Evolutionary conservation across 2,329 filamentous ascomycete genomes (phyloP).

Genomic region (Zarea fungicola): DNA sequence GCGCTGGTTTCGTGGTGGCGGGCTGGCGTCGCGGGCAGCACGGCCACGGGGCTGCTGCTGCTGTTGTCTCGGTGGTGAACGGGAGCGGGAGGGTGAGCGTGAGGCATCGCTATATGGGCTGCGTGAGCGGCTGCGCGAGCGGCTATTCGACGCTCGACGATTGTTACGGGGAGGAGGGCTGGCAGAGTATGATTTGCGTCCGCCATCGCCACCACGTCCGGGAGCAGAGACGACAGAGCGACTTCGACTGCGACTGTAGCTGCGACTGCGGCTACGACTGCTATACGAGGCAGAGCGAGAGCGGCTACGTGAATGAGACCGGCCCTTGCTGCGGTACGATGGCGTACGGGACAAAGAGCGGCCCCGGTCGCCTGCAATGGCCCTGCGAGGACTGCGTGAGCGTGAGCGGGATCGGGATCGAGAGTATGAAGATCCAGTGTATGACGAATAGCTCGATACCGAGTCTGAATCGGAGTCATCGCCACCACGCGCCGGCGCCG

Average conservation of each 20-base stretch:
- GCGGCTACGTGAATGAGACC: conserved; percentile 26
- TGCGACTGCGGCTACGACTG: conserved; percentile 25
- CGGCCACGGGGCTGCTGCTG: not conserved
- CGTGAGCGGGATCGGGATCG: conserved; percentile 38
- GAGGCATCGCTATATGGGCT: conserved; percentile 9
- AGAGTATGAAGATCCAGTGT: conserved; percentile 51
- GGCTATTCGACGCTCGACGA: not conserved
- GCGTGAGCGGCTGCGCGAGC: conserved; percentile 11
- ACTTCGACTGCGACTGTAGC: not conserved
- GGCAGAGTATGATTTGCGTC: not conserved
- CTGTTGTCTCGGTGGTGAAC: not conserved
- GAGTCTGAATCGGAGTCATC: conserved; percentile 62
- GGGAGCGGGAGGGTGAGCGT: conserved; percentile 5
- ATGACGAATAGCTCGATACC: conserved; percentile 74
- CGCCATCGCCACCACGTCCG: not conserved
- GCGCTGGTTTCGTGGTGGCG: conserved; percentile 2
- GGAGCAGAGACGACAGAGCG: conserved; percentile 1
- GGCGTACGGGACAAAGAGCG: conserved; percentile 26
- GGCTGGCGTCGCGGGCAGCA: conserved; percentile 1
- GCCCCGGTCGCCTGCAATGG: conserved; percentile 18
- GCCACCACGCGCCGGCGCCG: conserved; percentile 54
- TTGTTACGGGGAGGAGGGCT: not conserved
- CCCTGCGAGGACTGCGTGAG: conserved; percentile 18
- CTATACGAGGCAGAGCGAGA: conserved; percentile 33
- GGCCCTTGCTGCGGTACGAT: conserved; percentile 18